phyloP scores from a whole-genome alignment of 768 basidiomycete genomes.

The Boletus tomentosulus region DNA sequence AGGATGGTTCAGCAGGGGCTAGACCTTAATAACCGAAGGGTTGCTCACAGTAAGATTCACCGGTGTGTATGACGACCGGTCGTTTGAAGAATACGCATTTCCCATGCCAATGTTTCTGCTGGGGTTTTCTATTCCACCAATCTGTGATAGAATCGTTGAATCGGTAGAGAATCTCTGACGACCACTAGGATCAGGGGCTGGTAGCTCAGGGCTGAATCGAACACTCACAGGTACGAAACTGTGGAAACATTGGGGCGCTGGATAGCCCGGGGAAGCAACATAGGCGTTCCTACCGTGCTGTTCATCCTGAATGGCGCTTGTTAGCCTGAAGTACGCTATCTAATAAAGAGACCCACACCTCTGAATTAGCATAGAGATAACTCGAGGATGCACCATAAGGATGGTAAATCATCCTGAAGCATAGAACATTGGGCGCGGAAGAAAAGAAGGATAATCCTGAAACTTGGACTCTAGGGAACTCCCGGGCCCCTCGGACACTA shows the following conservation, averaged over 20 bases:
- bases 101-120: neutral
- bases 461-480: neutral
- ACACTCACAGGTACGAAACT: conserved; percentile 27
- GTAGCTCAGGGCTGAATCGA: neutral
- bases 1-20: neutral
- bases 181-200: neutral
- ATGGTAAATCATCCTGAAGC: conserved; percentile 27
- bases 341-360: conserved; percentile 9
- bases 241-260: conserved; percentile 18
- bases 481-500: neutral
- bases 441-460: conserved; percentile 1
- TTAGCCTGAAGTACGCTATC: neutral
- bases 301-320: conserved; percentile 9
- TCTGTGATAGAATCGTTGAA: conserved; percentile 13
- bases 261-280: neutral
- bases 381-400: conserved; percentile 27
- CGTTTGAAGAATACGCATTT: conserved; percentile 4
- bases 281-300: neutral
- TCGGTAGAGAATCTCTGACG: conserved; percentile 27
- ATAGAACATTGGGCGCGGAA: conserved; percentile 16
- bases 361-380: conserved; percentile 21
- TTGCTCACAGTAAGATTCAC: conserved; percentile 15
- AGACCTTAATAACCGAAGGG: neutral
- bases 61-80: conserved; percentile 4
- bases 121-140: conserved; percentile 4